Percentiles rank a stretch among this genome's conserved stretches.
These are phyloP conservation scores for Prunus dulcis DNA, from an alignment of 306 rosid genomes.

Conservation along the genomic window DNA sequence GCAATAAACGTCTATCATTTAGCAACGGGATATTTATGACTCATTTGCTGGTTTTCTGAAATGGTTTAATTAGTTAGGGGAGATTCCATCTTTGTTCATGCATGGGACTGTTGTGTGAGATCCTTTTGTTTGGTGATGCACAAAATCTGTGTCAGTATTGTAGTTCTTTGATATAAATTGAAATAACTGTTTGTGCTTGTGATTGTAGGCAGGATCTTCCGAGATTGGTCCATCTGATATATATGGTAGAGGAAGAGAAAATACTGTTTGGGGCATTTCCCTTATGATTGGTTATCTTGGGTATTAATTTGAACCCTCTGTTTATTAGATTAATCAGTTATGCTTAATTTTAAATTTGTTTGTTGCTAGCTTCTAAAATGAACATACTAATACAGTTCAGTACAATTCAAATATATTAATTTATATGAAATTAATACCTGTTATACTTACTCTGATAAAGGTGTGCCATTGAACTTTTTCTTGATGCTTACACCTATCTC, in stretches of 20 bases:
- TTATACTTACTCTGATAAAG: neutral
- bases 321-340: slow-evolving; percentile 16
- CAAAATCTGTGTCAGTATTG: neutral
- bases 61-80: neutral
- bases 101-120: slow-evolving; percentile 9
- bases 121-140: slow-evolving; percentile 19
- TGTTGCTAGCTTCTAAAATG: neutral
- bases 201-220: slow-evolving; percentile 79
- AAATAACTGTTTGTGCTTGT: slow-evolving; percentile 24
- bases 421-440: neutral
- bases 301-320: slow-evolving; percentile 38
- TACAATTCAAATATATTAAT: neutral
- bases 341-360: neutral
- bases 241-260: slow-evolving; percentile 87
- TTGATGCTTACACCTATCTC: neutral
- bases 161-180: slow-evolving; percentile 19
- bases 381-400: neutral
- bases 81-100: slow-evolving; percentile 8
- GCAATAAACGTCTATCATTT: neutral
- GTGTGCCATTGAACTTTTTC: neutral
- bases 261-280: slow-evolving; percentile 87
- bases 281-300: slow-evolving; percentile 96
- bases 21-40: neutral
- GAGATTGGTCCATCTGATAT: slow-evolving; percentile 68
- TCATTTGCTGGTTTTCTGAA: neutral